These are phyloP conservation scores for Proliferodiscus dingleyae DNA, from an alignment of 2,329 filamentous ascomycete species.

Conservation along the genomic window DNA sequence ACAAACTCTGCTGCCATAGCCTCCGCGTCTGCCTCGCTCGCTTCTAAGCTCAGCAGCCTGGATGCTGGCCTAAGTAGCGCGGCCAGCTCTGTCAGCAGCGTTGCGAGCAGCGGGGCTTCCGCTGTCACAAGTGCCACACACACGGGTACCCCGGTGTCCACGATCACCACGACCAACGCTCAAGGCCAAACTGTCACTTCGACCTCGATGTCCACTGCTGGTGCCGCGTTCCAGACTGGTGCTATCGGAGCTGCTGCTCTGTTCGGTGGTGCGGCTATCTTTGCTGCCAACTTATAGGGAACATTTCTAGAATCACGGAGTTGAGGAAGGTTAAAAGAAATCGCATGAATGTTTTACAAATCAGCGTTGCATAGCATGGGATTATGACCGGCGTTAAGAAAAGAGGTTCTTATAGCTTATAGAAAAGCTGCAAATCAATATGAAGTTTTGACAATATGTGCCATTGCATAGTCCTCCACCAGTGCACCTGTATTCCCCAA, in stretches of 20 bases:
- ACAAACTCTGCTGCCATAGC: conserved; percentile 4
- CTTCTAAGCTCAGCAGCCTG: not conserved
- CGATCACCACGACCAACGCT: conserved; percentile 2
- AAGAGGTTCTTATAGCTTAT: too few relatives aligned
- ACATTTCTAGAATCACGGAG: too few relatives aligned
- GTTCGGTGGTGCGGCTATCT: conserved; percentile 26
- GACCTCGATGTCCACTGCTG: conserved; percentile 9
- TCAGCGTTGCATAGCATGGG: too few relatives aligned
- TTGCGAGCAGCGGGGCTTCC: conserved; percentile 5
- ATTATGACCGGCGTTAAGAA: too few relatives aligned
- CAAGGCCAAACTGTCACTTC: conserved; percentile 1
- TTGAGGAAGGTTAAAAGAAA: not conserved
- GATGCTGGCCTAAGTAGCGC: not conserved
- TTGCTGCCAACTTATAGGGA: conserved; percentile 25
- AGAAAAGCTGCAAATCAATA: too few relatives aligned
- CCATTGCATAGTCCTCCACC: too few relatives aligned
- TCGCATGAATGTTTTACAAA: not conserved
- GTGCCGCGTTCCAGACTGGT: conserved; percentile 23
- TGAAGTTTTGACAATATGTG: too few relatives aligned
- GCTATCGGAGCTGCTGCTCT: conserved; percentile 27
- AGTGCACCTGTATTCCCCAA: too few relatives aligned
- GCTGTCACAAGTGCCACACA: conserved; percentile 5
- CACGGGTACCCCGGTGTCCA: too few relatives aligned
- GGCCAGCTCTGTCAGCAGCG: not conserved
- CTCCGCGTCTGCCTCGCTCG: conserved; percentile 2